Base-by-base conservation (phyloP, 441 rosid genomes). In the Populus tomentosa region DNA sequence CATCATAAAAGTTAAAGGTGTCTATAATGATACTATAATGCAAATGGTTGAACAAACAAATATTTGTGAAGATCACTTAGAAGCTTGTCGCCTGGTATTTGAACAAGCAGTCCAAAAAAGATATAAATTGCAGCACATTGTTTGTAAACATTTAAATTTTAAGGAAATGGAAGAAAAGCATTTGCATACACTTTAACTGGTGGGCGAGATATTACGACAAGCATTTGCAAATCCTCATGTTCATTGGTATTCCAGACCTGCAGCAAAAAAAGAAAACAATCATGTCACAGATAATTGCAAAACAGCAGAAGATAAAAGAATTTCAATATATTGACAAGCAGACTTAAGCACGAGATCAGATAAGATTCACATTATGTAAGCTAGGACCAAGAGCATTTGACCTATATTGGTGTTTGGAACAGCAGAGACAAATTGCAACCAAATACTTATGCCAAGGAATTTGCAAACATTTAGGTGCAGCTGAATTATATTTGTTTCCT, bases 221-320 rank as follows among this genome's bases (percentile, higher is more conserved):
- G 87, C 81, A 89, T 64, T 75, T 95, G 98, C 85, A 93, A 76
- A 76, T 93, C 97, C 85, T 90, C 96, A n/a, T 79, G 80, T 78
- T 87, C 88, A 82, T 92, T 87, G 3, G 90, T 90, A 81, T 93
- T 95, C 30, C 91, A 86, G 70, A 92, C 92, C 99, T 95, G 87
- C 77, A 84, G 80, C 59, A 26, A 82, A 46, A 78, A 69, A 53
- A 53, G 61, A 53, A 53, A 28, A 28, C 30, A 53, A 53, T 53
- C 61, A 53, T 53, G 61, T 53, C 7, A 53, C 61, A 53, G 61
- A 50, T 4, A 50, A 50, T 50, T 50, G 20, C 56, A 50, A 14
- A 50, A 50, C 56, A 50, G 56, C 20, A 50, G 56, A 50, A 50
- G 56, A 50, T 16, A 28, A 28, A 50, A 50, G 16, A 50, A 16